These are phyloP conservation scores for Dipteronia dyeriana DNA, from an alignment of 345 rosid genomes.

Conservation along the genomic window DNA sequence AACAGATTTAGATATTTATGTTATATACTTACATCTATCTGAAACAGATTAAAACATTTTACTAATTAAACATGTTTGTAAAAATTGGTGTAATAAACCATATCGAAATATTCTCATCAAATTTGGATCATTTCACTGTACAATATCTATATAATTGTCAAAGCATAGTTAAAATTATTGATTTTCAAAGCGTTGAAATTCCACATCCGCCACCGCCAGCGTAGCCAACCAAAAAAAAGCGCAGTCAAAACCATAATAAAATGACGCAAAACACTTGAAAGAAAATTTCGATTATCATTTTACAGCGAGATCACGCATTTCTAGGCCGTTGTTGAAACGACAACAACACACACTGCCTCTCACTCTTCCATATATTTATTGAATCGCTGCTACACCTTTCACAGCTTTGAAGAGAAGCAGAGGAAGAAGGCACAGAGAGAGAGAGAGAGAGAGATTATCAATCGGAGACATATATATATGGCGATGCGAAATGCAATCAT, in stretches of 20 bases:
- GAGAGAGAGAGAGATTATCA: no score
- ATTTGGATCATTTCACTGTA: no score
- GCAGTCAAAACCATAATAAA: background rate
- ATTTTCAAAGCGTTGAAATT: no score
- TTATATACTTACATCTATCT: no score
- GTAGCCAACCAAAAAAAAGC: background rate
- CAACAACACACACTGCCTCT: background rate
- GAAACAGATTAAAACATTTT: no score
- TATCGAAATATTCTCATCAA: no score
- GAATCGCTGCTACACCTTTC: background rate
- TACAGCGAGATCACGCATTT: background rate
- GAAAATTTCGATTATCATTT: background rate
- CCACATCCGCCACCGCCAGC: no score
- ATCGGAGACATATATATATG: slow-evolving; percentile 12
- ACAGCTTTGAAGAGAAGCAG: background rate
- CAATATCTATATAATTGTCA: no score
- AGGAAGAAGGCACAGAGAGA: no score
- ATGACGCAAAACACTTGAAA: background rate
- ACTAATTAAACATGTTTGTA: background rate
- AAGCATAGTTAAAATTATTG: no score
- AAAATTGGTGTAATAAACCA: background rate
- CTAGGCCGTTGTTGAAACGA: background rate
- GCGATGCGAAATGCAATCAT: slow-evolving; percentile 34
- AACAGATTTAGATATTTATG: no score
- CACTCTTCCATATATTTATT: background rate